Percentiles rank a stretch among this genome's conserved stretches.
These are phyloP conservation scores for Solanum hybrid DNA, from an alignment of 305 asterid species.

Conservation along the genomic window DNA sequence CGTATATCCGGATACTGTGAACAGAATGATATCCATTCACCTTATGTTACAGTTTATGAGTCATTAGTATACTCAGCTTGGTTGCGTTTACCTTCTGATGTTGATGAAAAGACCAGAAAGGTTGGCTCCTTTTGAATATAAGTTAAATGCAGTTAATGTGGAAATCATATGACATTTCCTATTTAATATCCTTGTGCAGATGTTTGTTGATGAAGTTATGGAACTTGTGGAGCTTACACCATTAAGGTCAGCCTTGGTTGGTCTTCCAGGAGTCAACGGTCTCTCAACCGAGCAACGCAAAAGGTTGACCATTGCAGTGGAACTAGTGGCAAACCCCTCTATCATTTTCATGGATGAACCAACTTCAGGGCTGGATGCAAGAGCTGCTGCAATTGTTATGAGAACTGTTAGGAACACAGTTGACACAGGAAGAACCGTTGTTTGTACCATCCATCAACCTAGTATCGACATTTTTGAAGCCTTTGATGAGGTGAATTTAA, in stretches of 20 bases:
- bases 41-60: slow-evolving; percentile 6
- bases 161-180: neutral
- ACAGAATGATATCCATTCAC: neutral
- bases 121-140: neutral
- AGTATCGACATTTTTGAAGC: slow-evolving; percentile 32
- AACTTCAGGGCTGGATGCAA: slow-evolving; percentile 49
- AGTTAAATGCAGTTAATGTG: neutral
- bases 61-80: slow-evolving; percentile 22
- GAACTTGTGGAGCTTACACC: slow-evolving; percentile 48
- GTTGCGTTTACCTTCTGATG: slow-evolving; percentile 17
- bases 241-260: slow-evolving; percentile 18
- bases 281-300: slow-evolving; percentile 56
- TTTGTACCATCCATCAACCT: neutral
- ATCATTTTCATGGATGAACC: slow-evolving; percentile 60
- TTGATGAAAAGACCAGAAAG: slow-evolving; percentile 15
- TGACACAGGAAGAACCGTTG: neutral
- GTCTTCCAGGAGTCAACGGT: slow-evolving; percentile 30
- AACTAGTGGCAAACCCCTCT: slow-evolving; percentile 54
- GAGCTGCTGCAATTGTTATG: slow-evolving; percentile 52
- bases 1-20: slow-evolving; percentile 22
- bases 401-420: slow-evolving; percentile 2
- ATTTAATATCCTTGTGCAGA: slow-evolving; percentile 5
- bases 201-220: slow-evolving; percentile 35
- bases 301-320: slow-evolving; percentile 57
- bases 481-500: slow-evolving; percentile 18